Evolutionary conservation across 371 early-diverging fungal species (phyloP).

Genomic region (Actinomortierella ambigua): DNA sequence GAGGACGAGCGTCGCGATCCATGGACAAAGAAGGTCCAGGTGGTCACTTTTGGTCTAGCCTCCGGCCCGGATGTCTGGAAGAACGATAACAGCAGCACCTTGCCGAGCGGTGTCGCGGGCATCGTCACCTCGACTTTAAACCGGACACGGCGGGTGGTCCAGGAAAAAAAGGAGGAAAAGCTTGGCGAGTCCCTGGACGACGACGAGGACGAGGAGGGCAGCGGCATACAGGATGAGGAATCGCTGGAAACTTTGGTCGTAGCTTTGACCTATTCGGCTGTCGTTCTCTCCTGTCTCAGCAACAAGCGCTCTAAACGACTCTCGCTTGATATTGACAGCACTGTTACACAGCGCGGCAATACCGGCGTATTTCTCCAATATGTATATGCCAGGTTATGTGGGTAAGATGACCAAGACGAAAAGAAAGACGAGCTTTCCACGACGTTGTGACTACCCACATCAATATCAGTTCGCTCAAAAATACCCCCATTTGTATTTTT

Average conservation of each 20-base stretch:
- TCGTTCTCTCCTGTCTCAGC: slow-evolving; percentile 17
- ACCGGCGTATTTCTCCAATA: slow-evolving; percentile 38
- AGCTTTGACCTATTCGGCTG: slow-evolving; percentile 18
- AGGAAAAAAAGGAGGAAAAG: slow-evolving; percentile 14
- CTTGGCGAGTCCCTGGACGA: background rate
- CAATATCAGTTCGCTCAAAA: too few species aligned
- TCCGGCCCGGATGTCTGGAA: slow-evolving; percentile 13
- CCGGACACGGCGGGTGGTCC: slow-evolving; percentile 19
- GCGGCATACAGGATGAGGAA: slow-evolving; percentile 9
- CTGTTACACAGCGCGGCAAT: slow-evolving; percentile 30
- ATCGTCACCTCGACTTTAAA: slow-evolving; percentile 14
- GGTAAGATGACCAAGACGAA: slow-evolving; percentile 7
- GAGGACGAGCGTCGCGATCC: background rate
- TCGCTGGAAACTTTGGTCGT: slow-evolving; percentile 16
- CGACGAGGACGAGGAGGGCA: background rate
- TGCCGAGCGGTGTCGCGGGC: background rate
- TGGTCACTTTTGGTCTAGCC: slow-evolving; percentile 19
- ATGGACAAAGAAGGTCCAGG: slow-evolving; percentile 17
- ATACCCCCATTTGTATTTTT: background rate
- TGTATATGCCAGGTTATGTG: slow-evolving; percentile 27
- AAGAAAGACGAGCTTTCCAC: background rate
- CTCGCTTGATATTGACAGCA: slow-evolving; percentile 14
- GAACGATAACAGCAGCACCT: background rate
- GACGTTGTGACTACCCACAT: background rate
- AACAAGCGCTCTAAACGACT: slow-evolving; percentile 18